Conservation (phyloP, 257 asterid genomes). For the Solanum okadae region DNA sequence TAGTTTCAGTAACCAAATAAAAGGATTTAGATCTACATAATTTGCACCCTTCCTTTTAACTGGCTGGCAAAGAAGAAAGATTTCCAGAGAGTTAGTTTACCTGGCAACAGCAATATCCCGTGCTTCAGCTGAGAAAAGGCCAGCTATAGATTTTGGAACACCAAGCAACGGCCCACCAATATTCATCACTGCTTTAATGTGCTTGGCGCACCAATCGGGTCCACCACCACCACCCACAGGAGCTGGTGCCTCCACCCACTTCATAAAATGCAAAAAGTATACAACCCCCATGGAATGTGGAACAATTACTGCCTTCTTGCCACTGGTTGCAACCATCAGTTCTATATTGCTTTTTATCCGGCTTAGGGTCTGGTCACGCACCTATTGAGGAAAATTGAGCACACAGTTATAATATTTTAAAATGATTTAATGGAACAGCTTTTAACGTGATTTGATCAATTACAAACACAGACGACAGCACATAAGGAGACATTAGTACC, state of each 20-base stretch:
- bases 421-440: background rate
- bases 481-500: constrained; percentile 26
- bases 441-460: background rate
- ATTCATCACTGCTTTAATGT: constrained; percentile 79
- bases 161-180: constrained; percentile 87
- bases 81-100: constrained; percentile 7
- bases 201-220: constrained; percentile 84
- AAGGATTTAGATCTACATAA: background rate
- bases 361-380: constrained; percentile 71
- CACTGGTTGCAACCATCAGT: constrained; percentile 70
- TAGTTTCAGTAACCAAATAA: background rate
- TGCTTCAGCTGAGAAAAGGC: constrained; percentile 79
- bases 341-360: constrained; percentile 76
- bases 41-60: background rate
- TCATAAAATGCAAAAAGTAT: constrained; percentile 84
- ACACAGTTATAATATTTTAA: background rate
- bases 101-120: constrained; percentile 76
- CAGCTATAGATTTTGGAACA: constrained; percentile 72
- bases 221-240: constrained; percentile 98
- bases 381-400: constrained; percentile 27
- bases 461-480: background rate
- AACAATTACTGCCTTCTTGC: constrained; percentile 71
- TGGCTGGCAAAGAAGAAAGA: background rate
- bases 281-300: constrained; percentile 95
- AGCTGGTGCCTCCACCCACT: constrained; percentile 90